Conservation (phyloP, 2,329 filamentous ascomycete genomes). For the Graphiopsis chlorocephala region DNA sequence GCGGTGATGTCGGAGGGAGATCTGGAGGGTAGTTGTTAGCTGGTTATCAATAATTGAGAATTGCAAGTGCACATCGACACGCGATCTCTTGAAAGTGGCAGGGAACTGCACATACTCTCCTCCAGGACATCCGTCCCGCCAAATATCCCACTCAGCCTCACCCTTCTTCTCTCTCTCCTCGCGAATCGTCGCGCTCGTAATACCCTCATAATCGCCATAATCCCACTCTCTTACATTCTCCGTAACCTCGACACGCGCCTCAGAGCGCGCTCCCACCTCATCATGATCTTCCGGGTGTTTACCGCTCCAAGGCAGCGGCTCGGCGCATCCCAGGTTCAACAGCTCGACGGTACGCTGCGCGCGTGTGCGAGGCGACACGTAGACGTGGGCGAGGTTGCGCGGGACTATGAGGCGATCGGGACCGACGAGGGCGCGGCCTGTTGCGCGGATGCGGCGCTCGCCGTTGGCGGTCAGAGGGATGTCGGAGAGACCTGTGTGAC, state of each 20-base stretch:
- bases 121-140: slow-evolving; percentile 79
- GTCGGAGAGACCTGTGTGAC: slow-evolving; percentile 79
- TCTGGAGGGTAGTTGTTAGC: slow-evolving; percentile 39
- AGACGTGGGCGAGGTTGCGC: slow-evolving; percentile 79
- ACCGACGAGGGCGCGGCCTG: slow-evolving; percentile 80
- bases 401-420: slow-evolving; percentile 82
- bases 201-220: slow-evolving; percentile 62
- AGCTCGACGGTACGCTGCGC: slow-evolving; percentile 90
- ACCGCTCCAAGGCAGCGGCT: slow-evolving; percentile 63
- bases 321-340: slow-evolving; percentile 67
- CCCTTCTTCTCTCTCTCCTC: slow-evolving; percentile 46
- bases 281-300: slow-evolving; percentile 28
- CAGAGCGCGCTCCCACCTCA: slow-evolving; percentile 24
- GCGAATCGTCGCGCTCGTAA: slow-evolving; percentile 52
- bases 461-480: slow-evolving; percentile 82
- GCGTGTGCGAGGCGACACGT: slow-evolving; percentile 80
- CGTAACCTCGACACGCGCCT: slow-evolving; percentile 49
- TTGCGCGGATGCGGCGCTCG: slow-evolving; percentile 53
- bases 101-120: slow-evolving; percentile 51
- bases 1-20: slow-evolving; percentile 68
- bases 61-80: not conserved
- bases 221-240: slow-evolving; percentile 59
- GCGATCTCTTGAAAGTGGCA: too few species aligned
- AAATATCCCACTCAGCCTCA: slow-evolving; percentile 74
- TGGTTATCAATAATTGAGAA: not conserved